phyloP scores from a whole-genome alignment of 441 rosid species.

The Cnidoscolus chayamansa region DNA sequence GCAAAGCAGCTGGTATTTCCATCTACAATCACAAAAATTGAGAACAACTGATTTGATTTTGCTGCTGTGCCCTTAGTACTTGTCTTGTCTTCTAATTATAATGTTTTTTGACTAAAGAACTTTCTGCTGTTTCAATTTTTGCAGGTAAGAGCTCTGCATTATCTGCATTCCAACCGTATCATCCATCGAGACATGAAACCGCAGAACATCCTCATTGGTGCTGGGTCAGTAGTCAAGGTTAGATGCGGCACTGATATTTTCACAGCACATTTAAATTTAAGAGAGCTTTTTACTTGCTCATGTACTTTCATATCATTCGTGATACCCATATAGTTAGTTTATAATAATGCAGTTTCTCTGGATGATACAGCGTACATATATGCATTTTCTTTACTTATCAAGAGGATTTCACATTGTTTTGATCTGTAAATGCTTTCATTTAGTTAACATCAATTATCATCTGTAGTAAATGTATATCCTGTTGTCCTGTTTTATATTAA shows the following conservation, averaged over 20 bases:
- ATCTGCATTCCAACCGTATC: constrained; percentile 95
- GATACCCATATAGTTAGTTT: neutral
- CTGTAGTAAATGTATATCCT: neutral
- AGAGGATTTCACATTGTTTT: neutral
- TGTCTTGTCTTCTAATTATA: no score
- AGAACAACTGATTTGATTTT: constrained; percentile 12
- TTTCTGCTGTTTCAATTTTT: constrained; percentile 5
- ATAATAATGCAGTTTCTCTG: neutral
- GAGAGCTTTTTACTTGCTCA: constrained; percentile 5
- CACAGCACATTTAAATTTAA: neutral
- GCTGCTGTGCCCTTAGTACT: no score
- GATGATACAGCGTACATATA: neutral
- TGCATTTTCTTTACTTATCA: neutral
- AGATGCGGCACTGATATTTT: constrained; percentile 7
- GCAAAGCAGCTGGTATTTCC: constrained; percentile 87
- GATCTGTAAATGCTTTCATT: neutral
- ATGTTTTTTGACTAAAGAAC: no score
- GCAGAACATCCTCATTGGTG: constrained; percentile 93
- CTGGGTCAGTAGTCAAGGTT: constrained; percentile 95
- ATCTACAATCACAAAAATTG: neutral
- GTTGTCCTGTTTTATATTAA: neutral
- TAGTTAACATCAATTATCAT: neutral
- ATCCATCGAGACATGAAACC: constrained; percentile 99
- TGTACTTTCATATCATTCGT: neutral
- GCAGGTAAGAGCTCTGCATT: constrained; percentile 91